phyloP scores from a whole-genome alignment of 2,329 filamentous ascomycete species.

The Penicillium janthinellum region DNA sequence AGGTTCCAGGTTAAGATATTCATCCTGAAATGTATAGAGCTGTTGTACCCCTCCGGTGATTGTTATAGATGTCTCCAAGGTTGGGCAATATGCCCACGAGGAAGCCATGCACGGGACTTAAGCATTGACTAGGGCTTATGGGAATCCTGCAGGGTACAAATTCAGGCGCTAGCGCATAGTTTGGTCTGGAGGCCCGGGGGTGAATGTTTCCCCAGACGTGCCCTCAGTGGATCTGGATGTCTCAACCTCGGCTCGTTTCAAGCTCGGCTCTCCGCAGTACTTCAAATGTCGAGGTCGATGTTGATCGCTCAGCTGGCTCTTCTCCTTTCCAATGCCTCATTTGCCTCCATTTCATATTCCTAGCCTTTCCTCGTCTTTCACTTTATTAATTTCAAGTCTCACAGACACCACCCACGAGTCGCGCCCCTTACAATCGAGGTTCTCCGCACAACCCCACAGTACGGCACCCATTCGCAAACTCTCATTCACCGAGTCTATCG shows the following conservation, averaged over 20 bases:
- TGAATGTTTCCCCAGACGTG: no score
- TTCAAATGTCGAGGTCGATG: not conserved
- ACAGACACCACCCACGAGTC: not conserved
- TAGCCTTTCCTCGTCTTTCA: not conserved
- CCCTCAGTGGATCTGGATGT: not conserved
- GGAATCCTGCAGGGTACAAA: no score
- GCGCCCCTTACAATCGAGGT: not conserved
- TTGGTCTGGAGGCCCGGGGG: no score
- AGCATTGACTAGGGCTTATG: no score
- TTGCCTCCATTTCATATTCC: not conserved
- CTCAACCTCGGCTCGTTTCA: conserved; percentile 8
- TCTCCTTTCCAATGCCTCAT: no score
- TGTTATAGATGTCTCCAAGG: no score
- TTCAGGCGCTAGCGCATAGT: no score
- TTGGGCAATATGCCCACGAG: no score
- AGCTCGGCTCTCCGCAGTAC: conserved; percentile 18
- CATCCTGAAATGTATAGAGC: no score
- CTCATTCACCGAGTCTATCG: not conserved
- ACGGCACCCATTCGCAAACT: not conserved
- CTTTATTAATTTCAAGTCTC: not conserved
- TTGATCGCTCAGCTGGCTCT: not conserved
- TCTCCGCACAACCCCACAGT: not conserved
- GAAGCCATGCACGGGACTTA: no score
- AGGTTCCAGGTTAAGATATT: no score
- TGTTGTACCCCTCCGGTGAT: no score